These are phyloP conservation scores for Alternaria panax DNA, from an alignment of 2,329 filamentous ascomycete genomes.

Conservation along the genomic window DNA sequence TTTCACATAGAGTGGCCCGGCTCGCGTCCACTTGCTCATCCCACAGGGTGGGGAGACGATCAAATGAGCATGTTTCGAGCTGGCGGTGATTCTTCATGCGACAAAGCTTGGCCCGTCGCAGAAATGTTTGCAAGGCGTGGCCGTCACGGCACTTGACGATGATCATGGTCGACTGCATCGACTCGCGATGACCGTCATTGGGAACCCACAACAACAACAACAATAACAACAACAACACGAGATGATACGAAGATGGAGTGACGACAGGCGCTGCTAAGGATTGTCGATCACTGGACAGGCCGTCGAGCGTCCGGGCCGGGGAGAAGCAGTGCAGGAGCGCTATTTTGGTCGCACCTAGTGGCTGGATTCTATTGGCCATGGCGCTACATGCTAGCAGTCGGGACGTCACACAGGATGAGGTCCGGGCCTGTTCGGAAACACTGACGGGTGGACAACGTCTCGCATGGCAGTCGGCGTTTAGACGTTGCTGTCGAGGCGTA, in stretches of 20 bases:
- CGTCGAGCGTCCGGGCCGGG: conserved; percentile 10
- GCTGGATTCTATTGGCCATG: conserved; percentile 8
- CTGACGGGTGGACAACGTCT: conserved; percentile 11
- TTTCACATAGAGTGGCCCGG: conserved; percentile 27
- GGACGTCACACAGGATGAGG: conserved; percentile 19
- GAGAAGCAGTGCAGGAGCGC: conserved; percentile 12
- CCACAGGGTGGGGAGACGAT: conserved; percentile 23
- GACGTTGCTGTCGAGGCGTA: conserved; percentile 1
- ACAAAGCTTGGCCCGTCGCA: conserved; percentile 32
- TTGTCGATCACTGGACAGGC: conserved; percentile 16
- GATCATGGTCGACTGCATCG: not conserved
- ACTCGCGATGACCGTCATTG: not conserved
- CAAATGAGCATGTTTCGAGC: conserved; percentile 35
- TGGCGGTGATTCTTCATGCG: conserved; percentile 37
- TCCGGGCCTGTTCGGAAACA: conserved; percentile 16
- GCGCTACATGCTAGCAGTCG: not conserved
- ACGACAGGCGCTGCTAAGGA: conserved; percentile 16
- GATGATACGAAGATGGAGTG: conserved; percentile 17
- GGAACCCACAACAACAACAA: not conserved
- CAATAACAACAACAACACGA: not conserved
- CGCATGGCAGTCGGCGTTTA: conserved; percentile 15
- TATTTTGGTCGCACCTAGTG: conserved; percentile 18
- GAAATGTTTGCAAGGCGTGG: conserved; percentile 29
- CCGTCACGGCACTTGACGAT: not conserved
- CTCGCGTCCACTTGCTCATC: conserved; percentile 18